Conservation (phyloP, 176 grass and related monocot genomes). For the Ensete ventricosum region DNA sequence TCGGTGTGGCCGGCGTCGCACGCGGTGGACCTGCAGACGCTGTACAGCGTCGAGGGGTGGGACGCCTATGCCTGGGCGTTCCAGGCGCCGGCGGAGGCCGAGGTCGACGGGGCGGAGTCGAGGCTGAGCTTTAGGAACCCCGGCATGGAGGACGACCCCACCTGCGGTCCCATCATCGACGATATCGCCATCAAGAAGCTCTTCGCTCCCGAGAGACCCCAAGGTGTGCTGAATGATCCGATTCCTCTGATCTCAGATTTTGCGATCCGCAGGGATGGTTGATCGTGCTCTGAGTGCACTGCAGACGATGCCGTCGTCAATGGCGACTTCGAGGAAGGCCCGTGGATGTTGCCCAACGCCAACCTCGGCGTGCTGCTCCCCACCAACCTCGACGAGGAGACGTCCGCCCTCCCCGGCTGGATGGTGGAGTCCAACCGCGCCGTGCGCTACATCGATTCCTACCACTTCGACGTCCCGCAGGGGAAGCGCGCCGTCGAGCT, state of each 20-base stretch:
- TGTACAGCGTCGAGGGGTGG: constrained; percentile 98
- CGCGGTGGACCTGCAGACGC: constrained; percentile 76
- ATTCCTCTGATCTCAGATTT: neutral
- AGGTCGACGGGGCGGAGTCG: constrained; percentile 33
- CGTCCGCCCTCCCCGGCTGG: constrained; percentile 80
- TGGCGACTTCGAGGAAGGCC: constrained; percentile 94
- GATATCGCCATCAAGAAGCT: constrained; percentile 85
- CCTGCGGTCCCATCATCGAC: constrained; percentile 90
- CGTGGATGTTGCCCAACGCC: constrained; percentile 90
- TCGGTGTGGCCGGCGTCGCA: constrained; percentile 52
- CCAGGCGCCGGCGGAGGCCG: constrained; percentile 37
- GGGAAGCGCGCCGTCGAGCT: constrained; percentile 94
- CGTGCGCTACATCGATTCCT: constrained; percentile 66
- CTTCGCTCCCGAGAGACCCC: constrained; percentile 65
- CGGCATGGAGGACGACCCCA: constrained; percentile 96
- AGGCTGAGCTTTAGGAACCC: constrained; percentile 78
- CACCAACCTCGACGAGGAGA: constrained; percentile 87
- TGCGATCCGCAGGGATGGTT: too few relatives aligned
- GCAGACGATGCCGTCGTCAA: constrained; percentile 80
- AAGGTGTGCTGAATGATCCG: constrained; percentile 26
- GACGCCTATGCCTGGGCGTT: constrained; percentile 91
- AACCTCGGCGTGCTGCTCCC: constrained; percentile 88
- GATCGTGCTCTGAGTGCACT: too few relatives aligned
- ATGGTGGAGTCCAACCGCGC: constrained; percentile 94
- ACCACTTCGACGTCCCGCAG: constrained; percentile 73